These are phyloP conservation scores for Umbelopsis sp. DNA, from an alignment of 192 early-diverging fungal species.

Conservation along the genomic window DNA sequence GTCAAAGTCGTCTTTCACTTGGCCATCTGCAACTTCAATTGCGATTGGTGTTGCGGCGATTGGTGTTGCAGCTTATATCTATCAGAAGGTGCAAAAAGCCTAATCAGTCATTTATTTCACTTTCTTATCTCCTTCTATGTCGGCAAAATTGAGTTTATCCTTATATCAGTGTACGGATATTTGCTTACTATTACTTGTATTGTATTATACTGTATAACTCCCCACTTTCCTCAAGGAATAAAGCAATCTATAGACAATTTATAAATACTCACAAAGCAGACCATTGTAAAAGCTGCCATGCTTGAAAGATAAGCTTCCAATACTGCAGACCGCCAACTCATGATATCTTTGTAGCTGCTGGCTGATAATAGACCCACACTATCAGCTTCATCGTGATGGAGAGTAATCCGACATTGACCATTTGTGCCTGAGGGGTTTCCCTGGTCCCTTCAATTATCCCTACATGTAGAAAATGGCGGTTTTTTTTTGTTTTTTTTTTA, in stretches of 20 bases:
- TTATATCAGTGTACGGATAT: too few species aligned
- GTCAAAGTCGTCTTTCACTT: neutral
- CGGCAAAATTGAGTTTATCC: too few species aligned
- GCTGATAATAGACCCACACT: too few species aligned
- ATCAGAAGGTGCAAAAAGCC: constrained; percentile 11
- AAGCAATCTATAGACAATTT: neutral
- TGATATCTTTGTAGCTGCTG: too few species aligned
- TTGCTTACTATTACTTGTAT: neutral
- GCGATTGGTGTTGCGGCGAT: constrained; percentile 5
- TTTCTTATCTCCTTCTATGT: neutral
- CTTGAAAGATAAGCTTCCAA: too few species aligned
- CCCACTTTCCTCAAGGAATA: neutral
- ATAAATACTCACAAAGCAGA: neutral
- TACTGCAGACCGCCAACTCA: too few species aligned
- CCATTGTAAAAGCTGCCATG: too few species aligned
- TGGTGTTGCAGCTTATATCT: constrained; percentile 25
- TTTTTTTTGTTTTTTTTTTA: neutral
- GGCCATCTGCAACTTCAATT: neutral
- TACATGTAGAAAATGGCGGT: neutral
- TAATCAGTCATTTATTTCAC: neutral
- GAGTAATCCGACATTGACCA: neutral
- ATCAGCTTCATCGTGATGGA: too few species aligned
- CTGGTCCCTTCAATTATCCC: constrained; percentile 18
- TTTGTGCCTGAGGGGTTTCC: neutral
- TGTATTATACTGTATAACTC: constrained; percentile 9